A percentile compares a stretch with the other conserved stretches of the same genome.
phyloP scores from a whole-genome alignment of 495 filamentous ascomycete genomes.

The Talaromyces liani region DNA sequence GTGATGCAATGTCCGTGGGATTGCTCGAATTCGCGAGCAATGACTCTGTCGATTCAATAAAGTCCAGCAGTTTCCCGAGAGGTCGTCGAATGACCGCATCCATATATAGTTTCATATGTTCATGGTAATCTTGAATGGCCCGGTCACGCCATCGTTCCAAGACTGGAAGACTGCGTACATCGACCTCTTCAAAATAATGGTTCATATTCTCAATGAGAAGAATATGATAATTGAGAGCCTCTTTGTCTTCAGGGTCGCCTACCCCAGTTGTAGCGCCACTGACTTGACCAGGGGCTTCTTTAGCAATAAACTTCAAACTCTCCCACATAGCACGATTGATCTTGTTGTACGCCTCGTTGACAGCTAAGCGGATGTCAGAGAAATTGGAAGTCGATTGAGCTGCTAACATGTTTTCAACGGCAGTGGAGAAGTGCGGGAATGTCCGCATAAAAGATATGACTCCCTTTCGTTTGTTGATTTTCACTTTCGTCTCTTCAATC shows the following conservation, averaged over 20 bases:
- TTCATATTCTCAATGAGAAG: slow-evolving; percentile 98
- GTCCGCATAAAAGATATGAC: slow-evolving; percentile 90
- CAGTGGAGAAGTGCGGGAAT: slow-evolving; percentile 76
- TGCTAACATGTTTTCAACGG: slow-evolving; percentile 75
- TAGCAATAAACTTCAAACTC: slow-evolving; percentile 88
- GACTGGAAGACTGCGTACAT: slow-evolving; percentile 63
- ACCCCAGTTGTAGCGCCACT: slow-evolving; percentile 45
- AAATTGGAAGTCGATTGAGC: slow-evolving; percentile 42
- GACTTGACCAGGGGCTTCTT: slow-evolving; percentile 66
- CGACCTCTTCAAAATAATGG: slow-evolving; percentile 87
- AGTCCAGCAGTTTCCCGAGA: slow-evolving; percentile 83
- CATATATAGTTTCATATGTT: slow-evolving; percentile 82
- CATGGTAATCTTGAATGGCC: slow-evolving; percentile 70
- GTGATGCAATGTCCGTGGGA: slow-evolving; percentile 52
- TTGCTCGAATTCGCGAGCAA: slow-evolving; percentile 44
- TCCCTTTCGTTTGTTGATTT: slow-evolving; percentile 95
- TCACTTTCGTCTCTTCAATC: slow-evolving; percentile 98
- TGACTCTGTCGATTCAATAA: slow-evolving; percentile 74
- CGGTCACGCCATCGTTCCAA: slow-evolving; percentile 73
- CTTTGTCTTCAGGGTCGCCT: slow-evolving; percentile 81
- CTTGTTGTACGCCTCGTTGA: slow-evolving; percentile 80
- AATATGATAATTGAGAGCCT: slow-evolving; percentile 92
- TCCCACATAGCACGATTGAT: slow-evolving; percentile 97
- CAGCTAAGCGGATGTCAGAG: slow-evolving; percentile 60
- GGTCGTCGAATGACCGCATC: slow-evolving; percentile 82